These are phyloP conservation scores for Nakazawaea ishiwadae DNA, from an alignment of 805 yeast genomes.

Conservation along the genomic window DNA sequence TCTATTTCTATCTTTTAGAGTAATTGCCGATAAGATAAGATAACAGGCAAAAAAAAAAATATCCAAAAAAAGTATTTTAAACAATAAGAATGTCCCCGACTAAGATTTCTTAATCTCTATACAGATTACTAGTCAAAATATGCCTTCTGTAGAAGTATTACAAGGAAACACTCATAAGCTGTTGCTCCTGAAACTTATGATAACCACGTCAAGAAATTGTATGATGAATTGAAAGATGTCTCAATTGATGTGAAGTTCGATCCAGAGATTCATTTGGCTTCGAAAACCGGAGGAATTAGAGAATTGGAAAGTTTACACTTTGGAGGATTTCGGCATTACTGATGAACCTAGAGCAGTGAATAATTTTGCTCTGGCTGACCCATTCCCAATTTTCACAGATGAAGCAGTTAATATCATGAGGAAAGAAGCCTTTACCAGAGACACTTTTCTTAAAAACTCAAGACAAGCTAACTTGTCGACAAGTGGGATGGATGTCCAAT, in stretches of 20 bases:
- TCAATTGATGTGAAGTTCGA: slow-evolving; percentile 21
- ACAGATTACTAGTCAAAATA: no score
- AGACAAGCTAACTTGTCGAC: slow-evolving; percentile 29
- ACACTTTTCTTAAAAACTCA: slow-evolving; percentile 35
- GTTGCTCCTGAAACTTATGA: slow-evolving; percentile 9
- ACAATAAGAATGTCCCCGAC: no score
- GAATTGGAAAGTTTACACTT: slow-evolving; percentile 29
- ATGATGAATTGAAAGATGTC: slow-evolving; percentile 10
- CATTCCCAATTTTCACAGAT: slow-evolving; percentile 54
- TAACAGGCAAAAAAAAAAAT: no score
- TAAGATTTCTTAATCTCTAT: no score
- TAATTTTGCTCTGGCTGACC: slow-evolving; percentile 43
- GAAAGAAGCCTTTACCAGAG: slow-evolving; percentile 43
- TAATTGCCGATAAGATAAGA: no score
- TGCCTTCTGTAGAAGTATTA: slow-evolving; percentile 11
- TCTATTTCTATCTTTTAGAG: no score
- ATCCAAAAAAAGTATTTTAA: no score
- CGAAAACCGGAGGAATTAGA: slow-evolving; percentile 20
- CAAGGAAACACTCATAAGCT: slow-evolving; percentile 9
- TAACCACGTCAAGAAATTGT: slow-evolving; percentile 1
- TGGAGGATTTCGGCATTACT: slow-evolving; percentile 30
- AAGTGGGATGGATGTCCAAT: slow-evolving; percentile 24
- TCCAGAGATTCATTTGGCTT: slow-evolving; percentile 30
- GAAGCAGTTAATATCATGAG: slow-evolving; percentile 54
- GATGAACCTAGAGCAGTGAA: slow-evolving; percentile 29